Evolutionary conservation across 148 eudicot species (phyloP).

Genomic region (Rhododendron mucronatum): DNA sequence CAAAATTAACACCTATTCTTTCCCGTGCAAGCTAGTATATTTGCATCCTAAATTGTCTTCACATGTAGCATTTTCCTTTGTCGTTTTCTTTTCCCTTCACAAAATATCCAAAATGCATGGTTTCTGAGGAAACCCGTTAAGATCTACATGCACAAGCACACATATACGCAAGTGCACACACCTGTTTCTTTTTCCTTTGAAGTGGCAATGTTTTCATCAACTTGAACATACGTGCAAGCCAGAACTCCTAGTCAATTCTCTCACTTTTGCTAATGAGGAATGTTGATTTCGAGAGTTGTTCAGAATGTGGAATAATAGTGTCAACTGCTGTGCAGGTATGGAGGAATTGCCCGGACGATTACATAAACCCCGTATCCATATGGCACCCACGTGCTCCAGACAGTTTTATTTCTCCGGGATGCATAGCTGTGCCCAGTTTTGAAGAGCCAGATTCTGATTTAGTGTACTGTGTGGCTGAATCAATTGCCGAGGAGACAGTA

Average conservation of each 20-base stretch:
- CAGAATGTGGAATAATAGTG: background rate
- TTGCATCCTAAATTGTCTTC: no score
- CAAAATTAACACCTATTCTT: no score
- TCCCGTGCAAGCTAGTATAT: no score
- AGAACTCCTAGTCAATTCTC: background rate
- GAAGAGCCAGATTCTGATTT: constrained; percentile 58
- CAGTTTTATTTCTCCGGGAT: constrained; percentile 77
- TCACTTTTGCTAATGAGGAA: background rate
- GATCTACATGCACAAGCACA: background rate
- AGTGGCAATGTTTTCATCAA: background rate
- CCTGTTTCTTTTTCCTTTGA: background rate
- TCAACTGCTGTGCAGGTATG: constrained; percentile 53
- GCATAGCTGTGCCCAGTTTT: constrained; percentile 62
- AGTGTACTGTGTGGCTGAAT: constrained; percentile 69
- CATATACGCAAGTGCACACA: background rate
- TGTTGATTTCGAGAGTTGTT: background rate
- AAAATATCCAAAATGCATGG: background rate
- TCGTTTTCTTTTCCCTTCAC: background rate
- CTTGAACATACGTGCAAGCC: background rate
- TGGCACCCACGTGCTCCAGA: constrained; percentile 96
- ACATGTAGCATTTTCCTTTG: no score
- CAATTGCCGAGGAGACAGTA: constrained; percentile 59
- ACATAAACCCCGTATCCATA: constrained; percentile 61
- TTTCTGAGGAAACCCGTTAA: background rate
- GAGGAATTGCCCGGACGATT: constrained; percentile 94